Evolutionary conservation across 2,329 filamentous ascomycete genomes (phyloP), one percentile per base, ranked within the genome.

Genomic region (Botrytis hyacinthi): DNA sequence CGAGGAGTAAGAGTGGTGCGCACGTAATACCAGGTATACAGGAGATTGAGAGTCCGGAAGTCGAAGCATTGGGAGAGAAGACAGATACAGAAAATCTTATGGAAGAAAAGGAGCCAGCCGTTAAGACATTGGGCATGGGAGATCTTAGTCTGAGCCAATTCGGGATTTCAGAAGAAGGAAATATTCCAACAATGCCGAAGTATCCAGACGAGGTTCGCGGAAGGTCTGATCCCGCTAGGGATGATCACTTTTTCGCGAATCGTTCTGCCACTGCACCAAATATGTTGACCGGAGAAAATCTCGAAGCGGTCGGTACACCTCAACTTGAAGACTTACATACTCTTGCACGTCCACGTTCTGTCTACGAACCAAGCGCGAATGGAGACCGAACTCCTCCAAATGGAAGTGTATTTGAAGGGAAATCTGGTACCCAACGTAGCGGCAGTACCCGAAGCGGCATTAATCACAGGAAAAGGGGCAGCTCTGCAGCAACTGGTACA

Each of bases 141-240:
- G 93, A 98, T 80, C 85, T 99, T 66, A 97, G 93, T 81, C 87
- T 98, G 73, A 94, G 93, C 79, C 93, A 97, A 80, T 86, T 98
- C 60, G 95, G 95, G 48, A 93, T 98, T 72, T 82, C 86, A 18
- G 91, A 93, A 68, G 82, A 84, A 67, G 82, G 87, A n/a, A 82
- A 86, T 67, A 90, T 87, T 46, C 87, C 89, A 5, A 86, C 87
- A 78, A 85, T 83, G 63, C 84, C 88, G n/a, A 88, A 85, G 69
- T 87, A 88, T 73, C 81, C 85, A 32, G 87, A 89, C 14, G 76
- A 79, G 51, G 54, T 73, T 4, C 73, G 78, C 42, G 78, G 79
- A 67, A 76, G 76, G 71, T 71, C 75, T 14, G 79, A 79, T 67
- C 75, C 60, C 22, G 68, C 73, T 22, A 75, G 73, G 70, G 76